Percentiles rank a stretch among this genome's conserved stretches.
phyloP scores from a whole-genome alignment of 2,329 filamentous ascomycete species.

The Stagonosporopsis chrysanthemi region DNA sequence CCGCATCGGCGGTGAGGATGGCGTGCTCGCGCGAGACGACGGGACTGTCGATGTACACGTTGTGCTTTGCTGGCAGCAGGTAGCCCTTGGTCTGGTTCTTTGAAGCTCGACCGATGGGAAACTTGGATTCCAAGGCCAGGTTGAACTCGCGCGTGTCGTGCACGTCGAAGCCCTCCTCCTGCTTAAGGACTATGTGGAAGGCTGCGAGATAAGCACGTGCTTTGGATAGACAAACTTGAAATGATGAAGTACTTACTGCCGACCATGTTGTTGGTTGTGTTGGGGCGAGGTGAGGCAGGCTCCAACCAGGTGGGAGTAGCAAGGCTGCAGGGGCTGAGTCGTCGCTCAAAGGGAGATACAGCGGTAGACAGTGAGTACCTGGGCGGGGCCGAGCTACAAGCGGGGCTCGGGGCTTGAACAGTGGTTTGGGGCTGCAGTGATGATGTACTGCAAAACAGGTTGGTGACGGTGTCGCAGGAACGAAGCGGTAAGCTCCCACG shows the following conservation, averaged over 20 bases:
- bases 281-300: constrained; percentile 1
- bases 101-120: constrained; percentile 55
- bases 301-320: not conserved
- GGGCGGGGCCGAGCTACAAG: constrained; percentile 17
- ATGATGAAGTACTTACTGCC: constrained; percentile 21
- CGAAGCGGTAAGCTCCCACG: not conserved
- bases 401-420: constrained; percentile 6
- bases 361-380: not conserved
- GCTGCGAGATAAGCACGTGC: constrained; percentile 27
- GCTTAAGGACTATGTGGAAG: constrained; percentile 43
- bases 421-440: constrained; percentile 2
- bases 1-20: constrained; percentile 44
- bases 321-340: not conserved
- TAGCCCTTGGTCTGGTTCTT: constrained; percentile 50
- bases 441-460: not conserved
- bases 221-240: not conserved
- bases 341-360: constrained; percentile 1
- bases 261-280: constrained; percentile 18
- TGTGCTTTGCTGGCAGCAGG: constrained; percentile 56
- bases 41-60: constrained; percentile 73
- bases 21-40: constrained; percentile 77
- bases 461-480: not conserved
- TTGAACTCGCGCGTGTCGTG: constrained; percentile 42
- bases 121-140: constrained; percentile 31
- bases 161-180: constrained; percentile 52